A percentile compares a stretch with the other conserved stretches of the same genome.
Evolutionary conservation across 495 filamentous ascomycete genomes (phyloP).

Genomic region (Hyphodiscus hymeniophilus): DNA sequence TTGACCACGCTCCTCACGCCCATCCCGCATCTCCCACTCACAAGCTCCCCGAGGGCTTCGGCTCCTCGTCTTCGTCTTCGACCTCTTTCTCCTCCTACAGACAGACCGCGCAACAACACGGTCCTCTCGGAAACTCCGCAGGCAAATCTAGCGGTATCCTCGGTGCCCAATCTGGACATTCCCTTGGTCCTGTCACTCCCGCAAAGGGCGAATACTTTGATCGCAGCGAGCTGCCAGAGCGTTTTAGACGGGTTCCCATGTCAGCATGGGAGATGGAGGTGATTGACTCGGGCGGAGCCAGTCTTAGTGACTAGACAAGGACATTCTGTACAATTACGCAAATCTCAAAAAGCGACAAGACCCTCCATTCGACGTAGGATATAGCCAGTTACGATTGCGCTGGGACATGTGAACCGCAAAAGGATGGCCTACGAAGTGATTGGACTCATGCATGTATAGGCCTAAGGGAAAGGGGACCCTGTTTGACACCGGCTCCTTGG

Average conservation of each 20-base stretch:
- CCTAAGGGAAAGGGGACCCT: too few species aligned
- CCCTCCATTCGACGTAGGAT: not conserved
- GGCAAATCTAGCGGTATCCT: constrained; percentile 46
- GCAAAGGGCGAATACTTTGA: constrained; percentile 76
- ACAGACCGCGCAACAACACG: constrained; percentile 87
- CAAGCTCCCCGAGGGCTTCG: constrained; percentile 29
- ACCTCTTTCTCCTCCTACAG: constrained; percentile 84
- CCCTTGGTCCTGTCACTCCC: constrained; percentile 64
- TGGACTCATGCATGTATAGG: not conserved
- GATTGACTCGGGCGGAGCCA: constrained; percentile 85
- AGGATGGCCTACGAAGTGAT: not conserved
- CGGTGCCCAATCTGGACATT: constrained; percentile 54
- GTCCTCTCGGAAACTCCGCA: constrained; percentile 58
- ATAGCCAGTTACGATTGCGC: not conserved
- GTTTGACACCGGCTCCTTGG: too few species aligned
- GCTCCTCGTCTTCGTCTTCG: constrained; percentile 43
- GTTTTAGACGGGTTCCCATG: constrained; percentile 70
- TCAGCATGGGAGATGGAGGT: constrained; percentile 85
- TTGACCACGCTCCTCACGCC: constrained; percentile 64
- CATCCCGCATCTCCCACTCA: constrained; percentile 39
- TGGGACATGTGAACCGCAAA: not conserved
- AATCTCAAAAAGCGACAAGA: constrained; percentile 1
- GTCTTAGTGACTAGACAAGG: constrained; percentile 38
- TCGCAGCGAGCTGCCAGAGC: constrained; percentile 72
- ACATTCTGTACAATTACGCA: constrained; percentile 7